Evolutionary conservation across 2,329 filamentous ascomycete genomes (phyloP).

Genomic region (Helicocarpus griseus): DNA sequence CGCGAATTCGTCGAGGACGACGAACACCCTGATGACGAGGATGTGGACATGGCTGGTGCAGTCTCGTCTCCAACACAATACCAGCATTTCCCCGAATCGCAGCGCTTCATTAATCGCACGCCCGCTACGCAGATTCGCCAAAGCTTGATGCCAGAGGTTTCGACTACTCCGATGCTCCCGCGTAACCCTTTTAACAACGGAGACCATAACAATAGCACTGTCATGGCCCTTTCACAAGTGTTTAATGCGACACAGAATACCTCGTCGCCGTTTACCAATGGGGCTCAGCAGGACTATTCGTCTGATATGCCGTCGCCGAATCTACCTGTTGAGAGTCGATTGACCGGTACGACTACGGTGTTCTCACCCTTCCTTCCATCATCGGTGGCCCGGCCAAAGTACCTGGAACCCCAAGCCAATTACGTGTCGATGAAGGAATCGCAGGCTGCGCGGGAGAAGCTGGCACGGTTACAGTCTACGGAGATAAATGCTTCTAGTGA

Average conservation of each 20-base stretch:
- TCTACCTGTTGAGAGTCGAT: constrained; percentile 32
- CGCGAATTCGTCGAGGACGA: constrained; percentile 5
- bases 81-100: constrained; percentile 38
- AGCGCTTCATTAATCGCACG: constrained; percentile 35
- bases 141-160: constrained; percentile 19
- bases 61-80: constrained; percentile 38
- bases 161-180: constrained; percentile 31
- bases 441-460: constrained; percentile 31
- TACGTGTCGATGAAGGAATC: constrained; percentile 40
- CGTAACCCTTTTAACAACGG: constrained; percentile 34
- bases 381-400: constrained; percentile 24
- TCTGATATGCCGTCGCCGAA: constrained; percentile 43
- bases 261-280: constrained; percentile 35
- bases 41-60: constrained; percentile 59
- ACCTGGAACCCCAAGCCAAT: constrained; percentile 31
- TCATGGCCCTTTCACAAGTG: constrained; percentile 39
- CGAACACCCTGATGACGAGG: constrained; percentile 37
- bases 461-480: constrained; percentile 20
- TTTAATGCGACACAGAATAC: constrained; percentile 40
- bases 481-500: constrained; percentile 28
- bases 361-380: constrained; percentile 30
- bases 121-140: constrained; percentile 31
- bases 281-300: constrained; percentile 25
- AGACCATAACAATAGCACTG: constrained; percentile 24
- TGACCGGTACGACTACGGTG: constrained; percentile 19